Evolutionary conservation across 208 protist species (phyloP).

Genomic region (Trypanosoma boissoni): DNA sequence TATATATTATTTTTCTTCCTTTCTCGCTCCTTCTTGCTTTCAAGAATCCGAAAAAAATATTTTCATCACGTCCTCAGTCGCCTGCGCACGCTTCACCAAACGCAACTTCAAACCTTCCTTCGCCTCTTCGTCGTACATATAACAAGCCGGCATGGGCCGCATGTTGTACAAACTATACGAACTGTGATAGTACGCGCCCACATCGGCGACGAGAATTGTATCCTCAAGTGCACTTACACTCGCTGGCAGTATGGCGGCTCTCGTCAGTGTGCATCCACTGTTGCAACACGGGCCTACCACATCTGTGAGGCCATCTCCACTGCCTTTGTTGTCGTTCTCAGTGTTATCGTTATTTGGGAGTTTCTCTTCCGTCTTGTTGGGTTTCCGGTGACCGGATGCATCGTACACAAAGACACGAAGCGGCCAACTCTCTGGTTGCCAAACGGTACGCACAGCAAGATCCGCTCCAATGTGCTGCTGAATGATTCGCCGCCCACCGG

Average conservation of each 20-base stretch:
- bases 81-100: constrained; percentile 34
- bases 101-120: background rate
- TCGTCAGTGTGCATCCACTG: constrained; percentile 48
- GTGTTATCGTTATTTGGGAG: too few relatives aligned
- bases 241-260: constrained; percentile 25
- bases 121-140: constrained; percentile 32
- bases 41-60: constrained; percentile 33
- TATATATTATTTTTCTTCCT: constrained; percentile 17
- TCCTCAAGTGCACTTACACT: constrained; percentile 35
- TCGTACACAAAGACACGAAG: constrained; percentile 51
- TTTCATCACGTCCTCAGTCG: constrained; percentile 37
- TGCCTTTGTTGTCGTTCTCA: background rate
- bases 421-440: constrained; percentile 67
- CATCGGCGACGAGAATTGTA: constrained; percentile 57
- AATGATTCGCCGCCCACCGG: constrained; percentile 42
- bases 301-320: constrained; percentile 30
- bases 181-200: constrained; percentile 68
- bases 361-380: constrained; percentile 20
- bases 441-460: constrained; percentile 65
- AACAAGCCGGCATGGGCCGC: constrained; percentile 49
- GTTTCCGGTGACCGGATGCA: constrained; percentile 7
- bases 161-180: constrained; percentile 64
- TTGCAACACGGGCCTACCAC: constrained; percentile 67
- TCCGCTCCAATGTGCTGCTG: constrained; percentile 64
- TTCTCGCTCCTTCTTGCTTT: background rate